Conservation (phyloP, 2,329 filamentous ascomycete species). For the Pyrenochaeta sp. region DNA sequence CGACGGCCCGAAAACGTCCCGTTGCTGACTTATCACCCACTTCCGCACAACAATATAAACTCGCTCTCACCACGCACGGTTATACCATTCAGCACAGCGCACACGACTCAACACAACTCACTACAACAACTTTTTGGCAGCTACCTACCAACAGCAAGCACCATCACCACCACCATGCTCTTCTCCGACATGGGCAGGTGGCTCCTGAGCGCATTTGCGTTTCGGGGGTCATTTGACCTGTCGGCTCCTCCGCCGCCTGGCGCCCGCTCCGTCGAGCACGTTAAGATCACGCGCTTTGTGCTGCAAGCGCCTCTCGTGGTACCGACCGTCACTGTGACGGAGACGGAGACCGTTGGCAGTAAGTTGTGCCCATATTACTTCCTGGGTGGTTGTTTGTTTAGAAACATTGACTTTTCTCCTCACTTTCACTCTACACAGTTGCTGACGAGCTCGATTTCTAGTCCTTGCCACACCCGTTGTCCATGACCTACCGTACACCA, state of each 20-base stretch:
- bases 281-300: conserved; percentile 1
- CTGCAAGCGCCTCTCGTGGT: conserved; percentile 1
- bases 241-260: background rate
- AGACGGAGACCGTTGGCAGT: conserved; percentile 7
- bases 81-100: background rate
- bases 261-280: background rate
- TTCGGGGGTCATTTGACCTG: background rate
- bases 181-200: background rate
- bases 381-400: conserved; percentile 1
- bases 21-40: background rate
- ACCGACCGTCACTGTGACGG: conserved; percentile 11
- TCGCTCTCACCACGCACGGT: background rate
- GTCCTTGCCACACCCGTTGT: conserved; percentile 9
- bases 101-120: background rate
- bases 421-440: background rate
- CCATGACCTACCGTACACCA: background rate
- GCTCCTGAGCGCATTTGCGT: background rate
- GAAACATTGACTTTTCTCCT: background rate
- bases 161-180: conserved; percentile 1
- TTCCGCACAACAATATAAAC: background rate
- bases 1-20: background rate
- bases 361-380: background rate
- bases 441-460: background rate
- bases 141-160: background rate
- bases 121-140: background rate